These are phyloP conservation scores for Gautieria morchelliformis DNA, from an alignment of 768 basidiomycete genomes.

Conservation along the genomic window DNA sequence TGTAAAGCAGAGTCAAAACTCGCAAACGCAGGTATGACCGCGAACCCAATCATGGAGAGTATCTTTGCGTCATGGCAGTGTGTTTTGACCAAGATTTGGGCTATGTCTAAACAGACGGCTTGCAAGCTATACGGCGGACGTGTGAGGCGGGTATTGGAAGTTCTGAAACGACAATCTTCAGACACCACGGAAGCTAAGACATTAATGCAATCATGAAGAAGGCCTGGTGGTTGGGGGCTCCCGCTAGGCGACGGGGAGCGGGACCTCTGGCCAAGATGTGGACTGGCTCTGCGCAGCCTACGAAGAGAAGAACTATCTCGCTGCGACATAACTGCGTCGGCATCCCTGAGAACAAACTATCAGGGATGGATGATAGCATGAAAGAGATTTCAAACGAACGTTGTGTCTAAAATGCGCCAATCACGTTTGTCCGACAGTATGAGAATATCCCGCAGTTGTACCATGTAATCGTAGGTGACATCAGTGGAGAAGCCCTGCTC, in stretches of 20 bases:
- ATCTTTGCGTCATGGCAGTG: slow-evolving; percentile 43
- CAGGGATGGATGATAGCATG: neutral
- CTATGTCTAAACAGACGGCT: slow-evolving; percentile 59
- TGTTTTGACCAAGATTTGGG: slow-evolving; percentile 49
- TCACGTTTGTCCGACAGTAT: slow-evolving; percentile 43
- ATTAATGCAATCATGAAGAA: slow-evolving; percentile 50
- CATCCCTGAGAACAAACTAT: neutral
- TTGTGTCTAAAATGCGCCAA: slow-evolving; percentile 57
- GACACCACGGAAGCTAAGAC: slow-evolving; percentile 53
- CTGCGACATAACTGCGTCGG: slow-evolving; percentile 12
- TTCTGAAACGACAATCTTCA: slow-evolving; percentile 65
- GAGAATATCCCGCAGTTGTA: slow-evolving; percentile 51
- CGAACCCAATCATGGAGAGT: slow-evolving; percentile 52
- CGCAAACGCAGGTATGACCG: slow-evolving; percentile 65
- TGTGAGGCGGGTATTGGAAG: slow-evolving; percentile 46
- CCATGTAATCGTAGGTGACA: slow-evolving; percentile 51
- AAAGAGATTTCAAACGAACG: slow-evolving; percentile 22
- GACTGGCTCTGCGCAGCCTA: slow-evolving; percentile 32
- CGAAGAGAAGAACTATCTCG: neutral
- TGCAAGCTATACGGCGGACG: slow-evolving; percentile 75
- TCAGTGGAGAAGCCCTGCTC: slow-evolving; percentile 50
- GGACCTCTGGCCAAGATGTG: slow-evolving; percentile 34
- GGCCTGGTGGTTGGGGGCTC: slow-evolving; percentile 34
- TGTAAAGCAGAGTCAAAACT: slow-evolving; percentile 60
- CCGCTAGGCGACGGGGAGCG: slow-evolving; percentile 41